These are phyloP conservation scores for Apostasia ramifera DNA, from an alignment of 106 monocot species.

Conservation along the genomic window DNA sequence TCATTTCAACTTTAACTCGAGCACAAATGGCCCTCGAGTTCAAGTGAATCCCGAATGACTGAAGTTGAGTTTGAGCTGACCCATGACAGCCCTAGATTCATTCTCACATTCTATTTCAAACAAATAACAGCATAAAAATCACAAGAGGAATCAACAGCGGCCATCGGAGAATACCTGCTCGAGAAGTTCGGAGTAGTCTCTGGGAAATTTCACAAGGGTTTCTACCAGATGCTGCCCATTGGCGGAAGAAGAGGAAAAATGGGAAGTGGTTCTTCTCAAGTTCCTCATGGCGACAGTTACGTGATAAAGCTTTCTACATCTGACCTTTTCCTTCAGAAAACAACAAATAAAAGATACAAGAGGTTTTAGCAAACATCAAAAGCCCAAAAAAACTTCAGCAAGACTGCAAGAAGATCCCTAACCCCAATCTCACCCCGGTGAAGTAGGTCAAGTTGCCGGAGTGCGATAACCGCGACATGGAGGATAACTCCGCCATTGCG, in stretches of 20 bases:
- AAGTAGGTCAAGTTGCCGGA: not conserved
- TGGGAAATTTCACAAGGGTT: slow-evolving; percentile 34
- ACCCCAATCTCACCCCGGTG: not conserved
- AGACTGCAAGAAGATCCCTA: not conserved
- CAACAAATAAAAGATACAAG: not conserved
- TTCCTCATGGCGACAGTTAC: not conserved
- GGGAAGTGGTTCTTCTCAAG: not conserved
- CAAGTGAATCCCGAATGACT: not conserved
- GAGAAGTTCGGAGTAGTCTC: slow-evolving; percentile 50
- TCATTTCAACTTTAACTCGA: too few species aligned
- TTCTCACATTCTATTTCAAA: not conserved
- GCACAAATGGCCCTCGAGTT: too few species aligned
- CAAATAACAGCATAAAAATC: not conserved
- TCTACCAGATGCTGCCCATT: slow-evolving; percentile 1
- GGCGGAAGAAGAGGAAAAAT: not conserved
- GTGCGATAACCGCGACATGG: not conserved
- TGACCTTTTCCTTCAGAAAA: not conserved
- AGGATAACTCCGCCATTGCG: not conserved
- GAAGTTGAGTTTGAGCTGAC: too few species aligned
- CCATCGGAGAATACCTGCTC: slow-evolving; percentile 26
- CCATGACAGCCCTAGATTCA: too few species aligned
- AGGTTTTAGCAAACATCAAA: not conserved
- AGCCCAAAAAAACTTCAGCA: not conserved
- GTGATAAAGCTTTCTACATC: not conserved
- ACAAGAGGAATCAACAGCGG: not conserved